Evolutionary conservation across 164 flowering plant genomes (phyloP).

Genomic region (Buxus sempervirens): DNA sequence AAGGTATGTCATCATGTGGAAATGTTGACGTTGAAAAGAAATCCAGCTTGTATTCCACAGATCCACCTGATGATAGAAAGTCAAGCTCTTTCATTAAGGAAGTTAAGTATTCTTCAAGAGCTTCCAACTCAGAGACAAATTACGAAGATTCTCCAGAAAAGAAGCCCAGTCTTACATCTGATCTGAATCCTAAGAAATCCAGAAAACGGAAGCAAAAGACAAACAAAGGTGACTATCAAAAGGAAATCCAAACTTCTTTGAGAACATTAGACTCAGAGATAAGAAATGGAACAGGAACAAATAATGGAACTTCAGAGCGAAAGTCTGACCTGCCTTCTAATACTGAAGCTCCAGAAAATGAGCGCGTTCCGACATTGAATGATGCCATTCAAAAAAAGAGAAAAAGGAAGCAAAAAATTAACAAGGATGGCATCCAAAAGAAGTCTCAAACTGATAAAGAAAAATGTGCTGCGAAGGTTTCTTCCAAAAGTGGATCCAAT

Average conservation of each 20-base stretch:
- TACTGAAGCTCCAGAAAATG: conserved; percentile 26
- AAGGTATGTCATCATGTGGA: conserved; percentile 30
- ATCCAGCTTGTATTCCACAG: conserved; percentile 21
- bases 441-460: conserved; percentile 44
- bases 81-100: conserved; percentile 29
- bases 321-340: conserved; percentile 27
- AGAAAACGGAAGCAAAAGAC: conserved; percentile 48
- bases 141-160: conserved; percentile 33
- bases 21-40: conserved; percentile 31
- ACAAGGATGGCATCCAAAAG: conserved; percentile 30
- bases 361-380: conserved; percentile 25
- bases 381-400: conserved; percentile 25
- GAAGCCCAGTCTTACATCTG: conserved; percentile 23
- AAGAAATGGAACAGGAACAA: conserved; percentile 28
- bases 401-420: conserved; percentile 47
- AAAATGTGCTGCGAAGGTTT: conserved; percentile 27
- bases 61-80: conserved; percentile 28
- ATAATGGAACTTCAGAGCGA: conserved; percentile 31
- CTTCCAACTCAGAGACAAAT: conserved; percentile 22
- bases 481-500: conserved; percentile 30
- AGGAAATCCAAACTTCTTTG: conserved; percentile 8
- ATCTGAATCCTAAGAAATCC: conserved; percentile 23
- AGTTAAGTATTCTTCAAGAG: conserved; percentile 19
- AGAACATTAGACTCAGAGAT: background rate
- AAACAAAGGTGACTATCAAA: conserved; percentile 25